Evolutionary conservation across 2,329 filamentous ascomycete genomes (phyloP).

Genomic region (Elsinoe necatrix): DNA sequence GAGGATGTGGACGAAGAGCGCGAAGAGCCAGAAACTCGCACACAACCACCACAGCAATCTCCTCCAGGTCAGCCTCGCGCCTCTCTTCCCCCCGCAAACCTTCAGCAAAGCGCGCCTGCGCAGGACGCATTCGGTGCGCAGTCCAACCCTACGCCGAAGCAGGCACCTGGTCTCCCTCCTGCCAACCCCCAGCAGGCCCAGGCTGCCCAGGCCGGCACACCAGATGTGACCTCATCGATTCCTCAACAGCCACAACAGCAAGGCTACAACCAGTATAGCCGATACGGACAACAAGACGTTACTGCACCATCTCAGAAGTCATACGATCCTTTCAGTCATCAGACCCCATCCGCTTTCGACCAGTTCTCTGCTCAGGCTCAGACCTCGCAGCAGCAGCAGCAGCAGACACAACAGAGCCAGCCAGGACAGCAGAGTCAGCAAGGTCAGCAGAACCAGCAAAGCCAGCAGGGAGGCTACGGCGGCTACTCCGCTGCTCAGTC

Average conservation of each 20-base stretch:
- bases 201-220: conserved; percentile 26
- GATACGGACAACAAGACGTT: conserved; percentile 55
- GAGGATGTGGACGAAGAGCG: conserved; percentile 82
- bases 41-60: conserved; percentile 87
- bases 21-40: conserved; percentile 89
- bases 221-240: conserved; percentile 47
- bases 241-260: conserved; percentile 41
- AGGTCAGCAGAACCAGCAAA: conserved; percentile 50
- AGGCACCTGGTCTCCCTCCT: conserved; percentile 55
- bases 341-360: conserved; percentile 48
- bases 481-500: conserved; percentile 65
- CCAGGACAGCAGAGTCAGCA: conserved; percentile 49
- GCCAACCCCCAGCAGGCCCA: conserved; percentile 44
- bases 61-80: conserved; percentile 78
- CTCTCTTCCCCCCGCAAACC: conserved; percentile 66
- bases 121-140: conserved; percentile 34
- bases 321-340: conserved; percentile 79
- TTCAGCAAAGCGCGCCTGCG: conserved; percentile 32
- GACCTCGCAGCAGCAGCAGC: conserved; percentile 39
- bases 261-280: conserved; percentile 57
- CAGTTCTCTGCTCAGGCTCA: conserved; percentile 41
- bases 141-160: conserved; percentile 45
- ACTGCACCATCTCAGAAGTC: conserved; percentile 60
- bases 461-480: conserved; percentile 50
- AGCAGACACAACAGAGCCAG: conserved; percentile 47